These are phyloP conservation scores for Ilyonectria sp. DNA, from an alignment of 2,329 filamentous ascomycete genomes.

Conservation along the genomic window DNA sequence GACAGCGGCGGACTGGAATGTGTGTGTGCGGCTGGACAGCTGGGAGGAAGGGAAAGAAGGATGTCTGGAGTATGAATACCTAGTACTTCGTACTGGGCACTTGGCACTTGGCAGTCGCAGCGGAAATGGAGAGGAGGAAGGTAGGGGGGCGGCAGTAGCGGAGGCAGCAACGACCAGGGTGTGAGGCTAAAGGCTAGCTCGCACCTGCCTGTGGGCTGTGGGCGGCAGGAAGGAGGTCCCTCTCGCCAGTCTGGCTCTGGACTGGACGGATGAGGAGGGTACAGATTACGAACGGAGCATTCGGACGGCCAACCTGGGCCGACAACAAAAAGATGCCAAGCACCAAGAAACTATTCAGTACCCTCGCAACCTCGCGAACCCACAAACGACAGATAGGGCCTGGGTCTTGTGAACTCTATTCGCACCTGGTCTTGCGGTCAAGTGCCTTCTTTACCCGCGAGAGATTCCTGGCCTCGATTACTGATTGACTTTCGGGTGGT, in stretches of 20 bases:
- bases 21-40: constrained; percentile 21
- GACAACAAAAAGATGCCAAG: not conserved
- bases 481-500: not conserved
- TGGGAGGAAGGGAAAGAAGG: constrained; percentile 24
- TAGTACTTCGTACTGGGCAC: constrained; percentile 25
- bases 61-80: constrained; percentile 27
- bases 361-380: not conserved
- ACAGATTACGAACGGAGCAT: not conserved
- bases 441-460: not conserved
- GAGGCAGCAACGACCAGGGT: constrained; percentile 13
- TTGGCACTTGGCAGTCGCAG: constrained; percentile 27
- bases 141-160: constrained; percentile 27
- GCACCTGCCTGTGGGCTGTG: not conserved
- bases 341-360: not conserved
- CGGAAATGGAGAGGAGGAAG: constrained; percentile 17
- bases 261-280: not conserved
- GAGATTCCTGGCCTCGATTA: not conserved
- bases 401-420: not conserved
- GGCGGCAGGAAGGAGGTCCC: not conserved
- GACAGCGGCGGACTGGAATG: constrained; percentile 32
- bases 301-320: not conserved
- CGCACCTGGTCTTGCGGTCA: not conserved
- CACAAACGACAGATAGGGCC: not conserved
- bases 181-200: not conserved
- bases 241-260: not conserved